These are phyloP conservation scores for Boechera divaricarpa DNA, from an alignment of 345 rosid genomes.

Conservation along the genomic window DNA sequence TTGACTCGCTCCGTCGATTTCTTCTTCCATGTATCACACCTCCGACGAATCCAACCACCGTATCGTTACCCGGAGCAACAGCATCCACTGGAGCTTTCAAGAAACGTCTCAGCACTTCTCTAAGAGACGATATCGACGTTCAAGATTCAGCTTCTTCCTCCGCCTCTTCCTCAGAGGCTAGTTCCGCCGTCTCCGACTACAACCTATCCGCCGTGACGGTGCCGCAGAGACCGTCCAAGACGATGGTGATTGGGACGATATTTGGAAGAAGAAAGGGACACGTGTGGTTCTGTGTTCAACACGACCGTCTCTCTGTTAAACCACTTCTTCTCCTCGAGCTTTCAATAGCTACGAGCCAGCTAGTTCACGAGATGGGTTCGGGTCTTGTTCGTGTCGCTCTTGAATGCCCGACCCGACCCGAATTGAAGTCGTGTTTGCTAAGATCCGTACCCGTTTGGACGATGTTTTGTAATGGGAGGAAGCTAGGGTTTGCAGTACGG, in stretches of 20 bases:
- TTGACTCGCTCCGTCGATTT: slow-evolving; percentile 73
- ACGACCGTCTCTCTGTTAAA: slow-evolving; percentile 70
- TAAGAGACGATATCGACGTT: slow-evolving; percentile 58
- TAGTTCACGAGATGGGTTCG: slow-evolving; percentile 74
- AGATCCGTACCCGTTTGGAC: slow-evolving; percentile 77
- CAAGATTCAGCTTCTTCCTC: slow-evolving; percentile 47
- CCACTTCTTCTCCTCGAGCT: slow-evolving; percentile 83
- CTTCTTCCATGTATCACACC: slow-evolving; percentile 73
- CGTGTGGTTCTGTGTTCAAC: slow-evolving; percentile 89
- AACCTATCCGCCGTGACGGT: slow-evolving; percentile 38
- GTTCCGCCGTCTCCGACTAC: slow-evolving; percentile 1
- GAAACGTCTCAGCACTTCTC: slow-evolving; percentile 81
- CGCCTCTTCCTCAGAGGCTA: slow-evolving; percentile 44
- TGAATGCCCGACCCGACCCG: slow-evolving; percentile 62
- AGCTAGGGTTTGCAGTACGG: slow-evolving; percentile 63
- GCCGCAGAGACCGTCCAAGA: slow-evolving; percentile 65
- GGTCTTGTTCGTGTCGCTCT: slow-evolving; percentile 82
- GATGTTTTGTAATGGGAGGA: slow-evolving; percentile 70
- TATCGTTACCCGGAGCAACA: slow-evolving; percentile 25
- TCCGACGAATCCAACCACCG: slow-evolving; percentile 44
- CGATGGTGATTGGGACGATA: slow-evolving; percentile 85
- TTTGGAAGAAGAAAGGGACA: slow-evolving; percentile 83
- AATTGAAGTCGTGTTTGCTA: slow-evolving; percentile 55
- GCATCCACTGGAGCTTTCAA: slow-evolving; percentile 45
- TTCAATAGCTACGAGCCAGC: slow-evolving; percentile 64